phyloP scores from a whole-genome alignment of 257 asterid genomes.

The Petunia secreta region DNA sequence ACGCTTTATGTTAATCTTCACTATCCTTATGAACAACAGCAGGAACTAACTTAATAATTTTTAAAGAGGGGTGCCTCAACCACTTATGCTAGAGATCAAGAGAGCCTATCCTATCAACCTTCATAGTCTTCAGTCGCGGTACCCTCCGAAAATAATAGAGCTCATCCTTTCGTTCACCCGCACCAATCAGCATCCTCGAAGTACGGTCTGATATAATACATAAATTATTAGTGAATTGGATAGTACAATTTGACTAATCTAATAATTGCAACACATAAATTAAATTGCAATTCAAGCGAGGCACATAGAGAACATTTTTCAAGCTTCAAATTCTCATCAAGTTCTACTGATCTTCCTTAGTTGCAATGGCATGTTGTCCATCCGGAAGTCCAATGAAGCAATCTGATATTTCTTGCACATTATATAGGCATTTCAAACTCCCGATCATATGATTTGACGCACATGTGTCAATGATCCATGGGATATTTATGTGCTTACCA shows the following conservation, averaged over 20 bases:
- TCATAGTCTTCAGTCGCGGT: not conserved
- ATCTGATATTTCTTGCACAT: not conserved
- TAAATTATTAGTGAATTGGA: not conserved
- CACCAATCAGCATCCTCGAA: conserved; percentile 12
- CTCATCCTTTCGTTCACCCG: not conserved
- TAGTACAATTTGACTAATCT: not conserved
- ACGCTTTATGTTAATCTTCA: not conserved
- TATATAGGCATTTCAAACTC: not conserved
- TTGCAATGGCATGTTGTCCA: not conserved
- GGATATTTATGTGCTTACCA: no score
- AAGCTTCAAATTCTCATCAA: not conserved
- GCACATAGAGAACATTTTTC: conserved; percentile 4
- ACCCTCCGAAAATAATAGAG: not conserved
- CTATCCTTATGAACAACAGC: not conserved
- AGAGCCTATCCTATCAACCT: not conserved
- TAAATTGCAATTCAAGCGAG: conserved; percentile 1
- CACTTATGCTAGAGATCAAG: conserved; percentile 11
- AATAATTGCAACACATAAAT: not conserved
- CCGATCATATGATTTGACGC: conserved; percentile 20
- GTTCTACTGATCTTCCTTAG: not conserved
- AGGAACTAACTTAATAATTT: not conserved
- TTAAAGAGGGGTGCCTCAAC: conserved; percentile 4
- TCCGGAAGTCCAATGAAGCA: not conserved
- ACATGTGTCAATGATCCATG: no score
- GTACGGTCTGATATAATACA: not conserved